A percentile compares a stretch with the other conserved stretches of the same genome.
Evolutionary conservation across 2,329 filamentous ascomycete species (phyloP).

Genomic region (Alternaria incomplexa): DNA sequence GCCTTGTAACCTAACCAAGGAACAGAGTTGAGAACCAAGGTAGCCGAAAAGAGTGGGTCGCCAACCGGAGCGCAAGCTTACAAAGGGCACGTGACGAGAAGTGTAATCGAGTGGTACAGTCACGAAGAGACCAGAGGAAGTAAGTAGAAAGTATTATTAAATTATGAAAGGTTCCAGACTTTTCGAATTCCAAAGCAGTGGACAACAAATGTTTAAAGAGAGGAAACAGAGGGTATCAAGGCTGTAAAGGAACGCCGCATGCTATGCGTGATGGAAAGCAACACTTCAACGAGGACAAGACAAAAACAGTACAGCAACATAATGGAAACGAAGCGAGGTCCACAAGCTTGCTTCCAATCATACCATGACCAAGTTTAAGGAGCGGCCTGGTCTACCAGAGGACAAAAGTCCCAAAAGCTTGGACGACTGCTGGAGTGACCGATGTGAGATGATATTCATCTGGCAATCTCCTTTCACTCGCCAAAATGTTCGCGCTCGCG

Average conservation of each 20-base stretch:
- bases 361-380: not conserved
- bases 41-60: not conserved
- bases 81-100: not conserved
- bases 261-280: not conserved
- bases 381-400: not conserved
- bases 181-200: not conserved
- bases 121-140: not conserved
- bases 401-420: not conserved
- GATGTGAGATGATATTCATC: not conserved
- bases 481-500: not conserved
- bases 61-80: not conserved
- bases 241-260: not conserved
- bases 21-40: not conserved
- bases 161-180: not conserved
- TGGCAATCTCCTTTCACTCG: not conserved
- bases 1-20: rapidly evolving
- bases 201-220: not conserved
- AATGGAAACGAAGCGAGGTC: not conserved
- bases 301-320: not conserved
- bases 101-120: too few species aligned
- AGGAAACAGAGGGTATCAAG: not conserved
- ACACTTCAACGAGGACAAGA: not conserved
- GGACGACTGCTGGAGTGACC: not conserved
- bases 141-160: not conserved
- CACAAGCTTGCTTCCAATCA: not conserved